Conservation (phyloP, 192 early-diverging fungal species). For the Cladochytrium replicatum region DNA sequence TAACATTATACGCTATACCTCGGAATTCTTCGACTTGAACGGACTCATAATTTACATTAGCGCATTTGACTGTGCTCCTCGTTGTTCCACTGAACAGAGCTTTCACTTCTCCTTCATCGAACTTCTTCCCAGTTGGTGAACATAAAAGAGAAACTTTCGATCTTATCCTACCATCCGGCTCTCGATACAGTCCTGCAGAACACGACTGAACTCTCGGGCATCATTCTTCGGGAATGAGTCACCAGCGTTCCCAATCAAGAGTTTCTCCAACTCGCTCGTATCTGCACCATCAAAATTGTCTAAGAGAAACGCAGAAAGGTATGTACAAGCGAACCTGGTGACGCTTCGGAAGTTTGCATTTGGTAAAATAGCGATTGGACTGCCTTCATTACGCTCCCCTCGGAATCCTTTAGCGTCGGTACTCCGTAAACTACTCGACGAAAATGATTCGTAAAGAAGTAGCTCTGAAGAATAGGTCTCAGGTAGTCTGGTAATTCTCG, state of each 20-base stretch:
- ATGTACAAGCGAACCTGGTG: too few relatives aligned
- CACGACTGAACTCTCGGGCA: too few relatives aligned
- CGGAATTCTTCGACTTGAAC: conserved; percentile 91
- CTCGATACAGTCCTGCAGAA: conserved; percentile 94
- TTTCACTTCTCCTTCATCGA: conserved; percentile 82
- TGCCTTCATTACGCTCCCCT: too few relatives aligned
- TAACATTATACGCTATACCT: conserved; percentile 48
- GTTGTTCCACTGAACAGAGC: conserved; percentile 92
- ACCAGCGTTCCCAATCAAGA: too few relatives aligned
- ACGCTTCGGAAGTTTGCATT: too few relatives aligned
- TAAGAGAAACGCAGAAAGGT: too few relatives aligned
- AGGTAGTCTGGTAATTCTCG: conserved; percentile 98
- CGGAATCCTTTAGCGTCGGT: too few relatives aligned
- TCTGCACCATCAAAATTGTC: too few relatives aligned
- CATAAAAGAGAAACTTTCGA: neutral
- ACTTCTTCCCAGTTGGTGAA: conserved; percentile 40
- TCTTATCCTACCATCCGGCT: conserved; percentile 87
- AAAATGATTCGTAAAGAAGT: conserved; percentile 91
- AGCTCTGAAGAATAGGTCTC: conserved; percentile 93
- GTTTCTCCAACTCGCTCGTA: too few relatives aligned
- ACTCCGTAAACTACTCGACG: too few relatives aligned
- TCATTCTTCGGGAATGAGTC: too few relatives aligned
- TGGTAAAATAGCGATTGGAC: too few relatives aligned
- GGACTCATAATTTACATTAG: conserved; percentile 90
- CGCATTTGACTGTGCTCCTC: conserved; percentile 94